phyloP scores from a whole-genome alignment of 192 early-diverging fungal genomes.

The Cladochytrium replicatum region DNA sequence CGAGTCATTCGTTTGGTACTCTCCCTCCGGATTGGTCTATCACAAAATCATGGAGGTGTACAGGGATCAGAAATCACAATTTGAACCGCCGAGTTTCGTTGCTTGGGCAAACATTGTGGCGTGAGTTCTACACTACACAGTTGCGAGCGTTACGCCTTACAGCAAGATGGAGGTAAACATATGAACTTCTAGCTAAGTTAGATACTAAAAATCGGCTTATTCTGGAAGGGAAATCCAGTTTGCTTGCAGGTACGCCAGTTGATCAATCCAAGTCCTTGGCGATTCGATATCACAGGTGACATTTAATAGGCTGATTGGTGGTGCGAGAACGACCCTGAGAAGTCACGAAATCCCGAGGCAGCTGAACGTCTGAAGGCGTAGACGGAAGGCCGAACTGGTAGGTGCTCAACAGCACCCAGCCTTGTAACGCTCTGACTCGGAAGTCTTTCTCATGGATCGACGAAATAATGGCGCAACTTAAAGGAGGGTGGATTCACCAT shows the following conservation, averaged over 20 bases:
- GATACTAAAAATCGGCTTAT: too few relatives aligned
- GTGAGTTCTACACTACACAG: constrained; percentile 14
- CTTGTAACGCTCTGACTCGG: too few relatives aligned
- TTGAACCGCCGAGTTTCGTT: constrained; percentile 3
- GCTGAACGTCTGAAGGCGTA: constrained; percentile 6
- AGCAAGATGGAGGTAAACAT: not conserved
- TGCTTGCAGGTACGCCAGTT: constrained; percentile 7
- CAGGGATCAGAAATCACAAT: not conserved
- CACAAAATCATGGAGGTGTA: not conserved
- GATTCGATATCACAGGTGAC: not conserved
- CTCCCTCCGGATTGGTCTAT: constrained; percentile 3
- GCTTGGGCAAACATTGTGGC: constrained; percentile 7
- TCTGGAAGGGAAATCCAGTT: constrained; percentile 2
- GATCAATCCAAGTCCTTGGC: not conserved
- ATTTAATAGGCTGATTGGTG: constrained; percentile 10
- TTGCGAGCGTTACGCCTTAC: constrained; percentile 3
- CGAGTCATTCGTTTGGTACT: constrained; percentile 15
- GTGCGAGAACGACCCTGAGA: not conserved
- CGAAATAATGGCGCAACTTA: constrained; percentile 19
- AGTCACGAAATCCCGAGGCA: not conserved
- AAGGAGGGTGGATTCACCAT: constrained; percentile 29
- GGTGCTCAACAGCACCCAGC: too few relatives aligned
- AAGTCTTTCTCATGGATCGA: constrained; percentile 31
- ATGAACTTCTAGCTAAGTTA: too few relatives aligned
- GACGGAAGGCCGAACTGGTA: constrained; percentile 12